Base-by-base conservation (phyloP, 495 filamentous ascomycete genomes). In the Talaromyces stipitatus region DNA sequence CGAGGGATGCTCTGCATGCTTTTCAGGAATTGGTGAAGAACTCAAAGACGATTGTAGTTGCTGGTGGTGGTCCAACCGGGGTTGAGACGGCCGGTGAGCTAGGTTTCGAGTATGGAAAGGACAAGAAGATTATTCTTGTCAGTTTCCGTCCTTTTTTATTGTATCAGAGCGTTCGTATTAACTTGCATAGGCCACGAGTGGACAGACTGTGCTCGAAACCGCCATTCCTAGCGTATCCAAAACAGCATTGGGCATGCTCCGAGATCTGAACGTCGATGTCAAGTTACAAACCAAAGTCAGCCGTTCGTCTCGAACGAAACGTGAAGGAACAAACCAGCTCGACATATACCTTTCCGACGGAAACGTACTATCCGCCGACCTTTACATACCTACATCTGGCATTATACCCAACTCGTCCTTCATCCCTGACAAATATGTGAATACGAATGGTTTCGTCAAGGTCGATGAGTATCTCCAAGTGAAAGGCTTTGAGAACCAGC, bases 301-400 rank as follows among this genome's bases (percentile, higher is more conserved):
- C 51, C 7, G 18, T 20, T 54, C 51, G 16, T 16, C 28, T 3
- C 28, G 30, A 14, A 36, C 8, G 16, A 38, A 28, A 16, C 16
- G 9, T n/a, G 30, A 38, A 23, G 60, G 61, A 3, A 43, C 53
- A 2, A 20, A 54, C n/a, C 28, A 54, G 29, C 70, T 66, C 61
- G 61, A 46, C 3, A 59, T 84, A 55, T 68, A 64, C 2, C 64
- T 82, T 32, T 60, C 75, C 52, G 72, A 67, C 26, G 79, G 75
- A 0, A 63, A 71, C 24, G 67, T 61, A 6, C 48, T 81, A 22
- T 50, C 58, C 1, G 78, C 80, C 0, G 84, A 87, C 62, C 53
- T 86, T 16, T 86, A 85, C 69, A 78, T 89, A 51, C 78, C 86
- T 3, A 83, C 83, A 2, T 81, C 75, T 53, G 85, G 85, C 20